Conservation (phyloP, 345 rosid genomes). For the Acer yangbiense region DNA sequence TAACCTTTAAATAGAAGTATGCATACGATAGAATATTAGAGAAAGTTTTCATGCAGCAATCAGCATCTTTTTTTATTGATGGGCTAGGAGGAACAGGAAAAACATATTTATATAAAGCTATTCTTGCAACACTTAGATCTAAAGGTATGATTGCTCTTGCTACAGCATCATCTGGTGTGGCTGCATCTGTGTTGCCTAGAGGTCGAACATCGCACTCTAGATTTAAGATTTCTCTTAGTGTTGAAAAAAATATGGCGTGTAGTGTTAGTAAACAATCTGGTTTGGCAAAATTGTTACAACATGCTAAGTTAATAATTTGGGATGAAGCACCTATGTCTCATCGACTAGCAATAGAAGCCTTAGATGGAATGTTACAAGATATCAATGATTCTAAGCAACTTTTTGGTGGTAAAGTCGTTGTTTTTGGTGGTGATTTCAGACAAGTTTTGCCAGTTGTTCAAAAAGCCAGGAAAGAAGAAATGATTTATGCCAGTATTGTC, state of each 20-base stretch:
- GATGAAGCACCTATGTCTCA: background rate
- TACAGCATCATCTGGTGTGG: background rate
- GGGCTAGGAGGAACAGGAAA: slow-evolving; percentile 7
- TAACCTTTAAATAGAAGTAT: background rate
- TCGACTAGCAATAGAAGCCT: background rate
- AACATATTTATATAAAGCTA: slow-evolving; percentile 2
- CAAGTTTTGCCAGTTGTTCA: background rate
- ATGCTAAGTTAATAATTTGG: background rate
- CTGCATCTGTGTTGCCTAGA: background rate
- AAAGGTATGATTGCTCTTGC: background rate
- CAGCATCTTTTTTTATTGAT: background rate
- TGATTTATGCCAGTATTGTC: background rate
- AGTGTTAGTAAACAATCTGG: background rate
- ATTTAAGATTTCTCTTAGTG: slow-evolving; percentile 10
- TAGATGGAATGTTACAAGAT: background rate
- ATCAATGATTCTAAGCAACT: background rate
- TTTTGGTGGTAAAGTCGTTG: no score
- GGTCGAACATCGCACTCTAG: slow-evolving; percentile 9
- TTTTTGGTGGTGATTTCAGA: background rate
- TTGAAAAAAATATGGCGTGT: background rate
- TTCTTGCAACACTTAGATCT: background rate
- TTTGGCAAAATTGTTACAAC: background rate
- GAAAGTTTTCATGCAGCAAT: background rate
- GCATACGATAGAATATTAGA: background rate
- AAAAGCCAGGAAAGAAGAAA: background rate